Evolutionary conservation across 768 basidiomycete species (phyloP).

Genomic region (Xerocomellus dryophilus): DNA sequence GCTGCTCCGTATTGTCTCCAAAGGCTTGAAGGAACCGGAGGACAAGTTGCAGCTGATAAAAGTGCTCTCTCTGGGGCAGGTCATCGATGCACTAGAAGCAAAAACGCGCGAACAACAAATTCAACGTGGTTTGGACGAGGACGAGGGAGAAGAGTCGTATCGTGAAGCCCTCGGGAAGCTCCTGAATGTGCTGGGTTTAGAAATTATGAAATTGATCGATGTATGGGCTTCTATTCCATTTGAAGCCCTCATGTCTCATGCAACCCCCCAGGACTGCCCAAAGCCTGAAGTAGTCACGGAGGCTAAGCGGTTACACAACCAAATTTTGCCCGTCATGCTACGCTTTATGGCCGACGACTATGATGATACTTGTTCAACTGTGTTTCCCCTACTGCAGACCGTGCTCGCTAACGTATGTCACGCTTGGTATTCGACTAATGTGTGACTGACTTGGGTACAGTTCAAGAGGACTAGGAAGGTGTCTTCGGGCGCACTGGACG

Average conservation of each 20-base stretch:
- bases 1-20: slow-evolving; percentile 78
- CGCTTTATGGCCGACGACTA: slow-evolving; percentile 88
- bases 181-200: slow-evolving; percentile 76
- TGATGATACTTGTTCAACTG: slow-evolving; percentile 82
- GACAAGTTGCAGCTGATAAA: slow-evolving; percentile 90
- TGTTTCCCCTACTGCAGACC: slow-evolving; percentile 76
- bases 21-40: slow-evolving; percentile 87
- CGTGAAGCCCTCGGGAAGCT: slow-evolving; percentile 85
- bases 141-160: slow-evolving; percentile 87
- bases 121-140: slow-evolving; percentile 64
- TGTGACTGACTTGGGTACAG: slow-evolving; percentile 39
- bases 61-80: slow-evolving; percentile 80
- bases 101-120: slow-evolving; percentile 68
- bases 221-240: slow-evolving; percentile 36
- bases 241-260: slow-evolving; percentile 2
- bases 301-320: slow-evolving; percentile 58
- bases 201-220: slow-evolving; percentile 81
- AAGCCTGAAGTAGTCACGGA: slow-evolving; percentile 60
- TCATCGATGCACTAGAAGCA: slow-evolving; percentile 75
- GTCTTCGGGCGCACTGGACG: slow-evolving; percentile 59
- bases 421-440: not conserved
- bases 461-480: slow-evolving; percentile 74
- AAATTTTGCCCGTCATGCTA: slow-evolving; percentile 77
- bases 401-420: slow-evolving; percentile 67
- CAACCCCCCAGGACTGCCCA: slow-evolving; percentile 48